Conservation (phyloP, 345 rosid species). For the Rhizophora apiculata region DNA sequence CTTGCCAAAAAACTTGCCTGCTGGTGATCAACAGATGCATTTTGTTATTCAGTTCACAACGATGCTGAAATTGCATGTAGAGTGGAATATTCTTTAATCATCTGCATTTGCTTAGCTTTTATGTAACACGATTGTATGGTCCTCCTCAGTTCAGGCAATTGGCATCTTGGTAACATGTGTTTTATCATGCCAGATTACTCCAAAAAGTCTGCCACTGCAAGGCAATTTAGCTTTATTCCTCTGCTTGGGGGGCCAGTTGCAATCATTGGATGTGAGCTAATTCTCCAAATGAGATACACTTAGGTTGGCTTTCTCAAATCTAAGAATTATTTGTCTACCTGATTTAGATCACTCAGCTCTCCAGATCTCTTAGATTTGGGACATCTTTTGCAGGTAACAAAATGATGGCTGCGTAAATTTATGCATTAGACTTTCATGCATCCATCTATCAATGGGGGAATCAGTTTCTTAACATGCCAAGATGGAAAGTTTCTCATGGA, state of each 20-base stretch:
- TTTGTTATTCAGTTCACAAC: no score
- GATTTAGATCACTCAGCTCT: neutral
- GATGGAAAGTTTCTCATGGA: neutral
- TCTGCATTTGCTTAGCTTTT: no score
- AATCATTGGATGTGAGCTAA: neutral
- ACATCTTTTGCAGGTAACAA: conserved; percentile 1
- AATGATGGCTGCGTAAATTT: neutral
- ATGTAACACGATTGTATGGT: no score
- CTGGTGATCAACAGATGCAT: no score
- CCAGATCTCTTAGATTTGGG: neutral
- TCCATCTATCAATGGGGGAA: neutral
- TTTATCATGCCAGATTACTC: neutral
- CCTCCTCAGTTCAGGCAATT: no score
- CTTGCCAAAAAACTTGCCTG: no score
- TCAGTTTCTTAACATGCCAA: neutral
- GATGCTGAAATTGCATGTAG: no score
- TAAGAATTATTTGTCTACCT: neutral
- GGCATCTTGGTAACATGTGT: neutral
- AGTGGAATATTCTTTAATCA: no score
- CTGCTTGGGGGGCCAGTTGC: neutral
- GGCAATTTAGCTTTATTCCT: neutral
- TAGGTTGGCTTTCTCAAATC: neutral
- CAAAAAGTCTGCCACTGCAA: neutral
- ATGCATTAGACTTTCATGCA: neutral
- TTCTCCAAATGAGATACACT: neutral